phyloP scores from a whole-genome alignment of 2,329 filamentous ascomycete species.

The Clonostachys sp. region DNA sequence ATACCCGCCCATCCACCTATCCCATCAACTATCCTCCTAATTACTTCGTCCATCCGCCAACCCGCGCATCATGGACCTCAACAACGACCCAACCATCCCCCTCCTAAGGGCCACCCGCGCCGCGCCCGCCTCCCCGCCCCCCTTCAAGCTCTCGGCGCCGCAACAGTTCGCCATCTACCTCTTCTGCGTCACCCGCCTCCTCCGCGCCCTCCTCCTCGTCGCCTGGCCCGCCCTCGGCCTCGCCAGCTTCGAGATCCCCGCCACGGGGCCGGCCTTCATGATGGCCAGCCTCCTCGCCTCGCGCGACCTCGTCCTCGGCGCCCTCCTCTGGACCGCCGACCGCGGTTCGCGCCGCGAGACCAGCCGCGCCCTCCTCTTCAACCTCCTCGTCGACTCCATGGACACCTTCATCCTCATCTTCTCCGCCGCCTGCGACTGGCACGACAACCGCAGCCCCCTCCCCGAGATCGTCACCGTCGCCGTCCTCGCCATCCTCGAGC shows the following conservation, averaged over 20 bases:
- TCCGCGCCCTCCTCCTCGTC: constrained; percentile 18
- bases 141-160: constrained; percentile 5
- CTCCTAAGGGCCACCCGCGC: background rate
- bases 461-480: constrained; percentile 18
- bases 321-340: constrained; percentile 18
- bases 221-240: constrained; percentile 18
- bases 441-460: constrained; percentile 16
- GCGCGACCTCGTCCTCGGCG: constrained; percentile 21
- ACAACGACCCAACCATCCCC: background rate
- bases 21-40: too few relatives aligned
- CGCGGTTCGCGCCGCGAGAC: constrained; percentile 13
- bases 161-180: constrained; percentile 13
- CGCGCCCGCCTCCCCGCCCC: background rate
- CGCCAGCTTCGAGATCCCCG: constrained; percentile 19
- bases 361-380: constrained; percentile 19
- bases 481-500: constrained; percentile 21
- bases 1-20: too few relatives aligned
- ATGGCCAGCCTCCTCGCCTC: constrained; percentile 22
- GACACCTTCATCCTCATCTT: constrained; percentile 26
- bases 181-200: constrained; percentile 16
- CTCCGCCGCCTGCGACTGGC: constrained; percentile 20
- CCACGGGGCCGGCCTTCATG: constrained; percentile 15
- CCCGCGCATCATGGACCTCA: too few relatives aligned
- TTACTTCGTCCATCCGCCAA: too few relatives aligned
- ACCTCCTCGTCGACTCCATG: constrained; percentile 23